Evolutionary conservation across 495 filamentous ascomycete genomes (phyloP).

Genomic region (Penicillium psychrofluorescens): DNA sequence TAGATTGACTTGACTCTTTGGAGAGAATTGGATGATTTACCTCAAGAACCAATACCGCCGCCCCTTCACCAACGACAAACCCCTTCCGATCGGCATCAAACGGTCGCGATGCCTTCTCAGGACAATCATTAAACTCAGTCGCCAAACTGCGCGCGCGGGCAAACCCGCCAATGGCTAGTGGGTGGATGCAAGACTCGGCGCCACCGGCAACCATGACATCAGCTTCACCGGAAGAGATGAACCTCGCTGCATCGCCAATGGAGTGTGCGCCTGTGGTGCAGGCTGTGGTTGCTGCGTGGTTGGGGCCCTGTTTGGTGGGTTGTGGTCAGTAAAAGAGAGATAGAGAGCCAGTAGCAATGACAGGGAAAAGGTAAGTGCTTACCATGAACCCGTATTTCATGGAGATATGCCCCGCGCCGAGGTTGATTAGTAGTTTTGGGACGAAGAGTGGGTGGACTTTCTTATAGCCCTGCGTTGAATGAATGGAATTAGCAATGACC

Average conservation of each 20-base stretch:
- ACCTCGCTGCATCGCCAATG: slow-evolving; percentile 83
- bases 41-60: slow-evolving; percentile 81
- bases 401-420: slow-evolving; percentile 88
- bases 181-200: slow-evolving; percentile 92
- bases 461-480: slow-evolving; percentile 60
- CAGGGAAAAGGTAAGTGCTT: not conserved
- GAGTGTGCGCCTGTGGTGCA: slow-evolving; percentile 95
- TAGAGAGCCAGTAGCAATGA: not conserved
- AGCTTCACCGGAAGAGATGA: slow-evolving; percentile 85
- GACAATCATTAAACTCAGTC: slow-evolving; percentile 70
- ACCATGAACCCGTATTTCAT: slow-evolving; percentile 85
- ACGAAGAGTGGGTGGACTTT: slow-evolving; percentile 93
- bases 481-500: not conserved
- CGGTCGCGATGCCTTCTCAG: slow-evolving; percentile 67
- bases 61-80: slow-evolving; percentile 91
- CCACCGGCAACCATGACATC: slow-evolving; percentile 93
- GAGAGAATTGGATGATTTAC: slow-evolving; percentile 16
- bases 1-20: not conserved
- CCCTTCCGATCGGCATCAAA: slow-evolving; percentile 78
- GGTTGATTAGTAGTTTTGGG: slow-evolving; percentile 85
- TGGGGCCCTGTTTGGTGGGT: slow-evolving; percentile 55
- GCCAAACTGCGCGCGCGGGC: slow-evolving; percentile 78
- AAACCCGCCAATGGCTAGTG: slow-evolving; percentile 86
- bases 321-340: not conserved
- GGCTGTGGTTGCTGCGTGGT: slow-evolving; percentile 85